These are phyloP conservation scores for Cercospora janseana DNA, from an alignment of 2,329 filamentous ascomycete species.

Conservation along the genomic window DNA sequence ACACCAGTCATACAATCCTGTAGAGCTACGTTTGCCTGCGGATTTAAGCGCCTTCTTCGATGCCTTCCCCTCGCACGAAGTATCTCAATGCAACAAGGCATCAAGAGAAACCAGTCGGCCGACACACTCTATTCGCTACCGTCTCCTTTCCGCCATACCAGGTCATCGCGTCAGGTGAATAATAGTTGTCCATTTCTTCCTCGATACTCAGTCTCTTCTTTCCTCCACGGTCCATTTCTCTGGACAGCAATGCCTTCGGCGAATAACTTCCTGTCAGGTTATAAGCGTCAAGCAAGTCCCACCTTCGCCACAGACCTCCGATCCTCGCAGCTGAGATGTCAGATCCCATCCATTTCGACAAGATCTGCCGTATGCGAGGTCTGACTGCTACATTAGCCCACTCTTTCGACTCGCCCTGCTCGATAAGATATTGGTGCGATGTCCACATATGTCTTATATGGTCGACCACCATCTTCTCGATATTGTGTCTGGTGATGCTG, in stretches of 20 bases:
- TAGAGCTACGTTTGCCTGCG: too few relatives aligned
- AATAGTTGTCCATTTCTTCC: conserved; percentile 3
- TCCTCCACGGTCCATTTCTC: background rate
- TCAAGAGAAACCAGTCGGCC: background rate
- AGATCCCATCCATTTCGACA: conserved; percentile 14
- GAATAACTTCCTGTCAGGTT: background rate
- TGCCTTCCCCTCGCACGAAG: too few relatives aligned
- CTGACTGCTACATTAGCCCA: conserved; percentile 10
- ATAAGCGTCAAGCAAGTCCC: conserved; percentile 11
- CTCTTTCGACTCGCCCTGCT: conserved; percentile 6
- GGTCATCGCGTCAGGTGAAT: conserved; percentile 6
- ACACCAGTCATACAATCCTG: background rate
- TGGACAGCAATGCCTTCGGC: background rate
- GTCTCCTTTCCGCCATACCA: conserved; percentile 17
- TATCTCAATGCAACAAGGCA: too few relatives aligned
- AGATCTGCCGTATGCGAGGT: conserved; percentile 14
- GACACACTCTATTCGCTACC: conserved; percentile 1
- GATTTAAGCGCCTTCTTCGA: too few relatives aligned
- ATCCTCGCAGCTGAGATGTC: background rate
- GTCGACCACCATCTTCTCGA: conserved; percentile 19
- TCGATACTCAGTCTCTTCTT: background rate
- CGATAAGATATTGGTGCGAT: conserved; percentile 13
- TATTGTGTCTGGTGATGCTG: conserved; percentile 1
- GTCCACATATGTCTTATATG: conserved; percentile 19
- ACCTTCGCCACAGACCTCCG: conserved; percentile 10